phyloP scores from a whole-genome alignment of 148 eudicot genomes.

The Nepenthes mirabilis region DNA sequence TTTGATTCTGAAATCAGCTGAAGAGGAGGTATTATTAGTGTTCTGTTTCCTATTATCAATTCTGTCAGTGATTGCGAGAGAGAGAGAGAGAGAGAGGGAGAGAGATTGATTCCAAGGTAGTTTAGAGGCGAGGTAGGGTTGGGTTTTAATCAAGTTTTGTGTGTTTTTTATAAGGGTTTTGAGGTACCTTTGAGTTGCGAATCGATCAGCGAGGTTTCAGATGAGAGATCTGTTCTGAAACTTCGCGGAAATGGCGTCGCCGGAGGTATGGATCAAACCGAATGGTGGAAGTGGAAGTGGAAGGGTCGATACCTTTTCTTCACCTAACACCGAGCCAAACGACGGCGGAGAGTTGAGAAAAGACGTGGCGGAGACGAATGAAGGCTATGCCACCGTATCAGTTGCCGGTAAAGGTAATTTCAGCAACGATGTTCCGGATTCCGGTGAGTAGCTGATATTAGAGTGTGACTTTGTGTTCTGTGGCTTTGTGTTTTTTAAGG shows the following conservation, averaged over 20 bases:
- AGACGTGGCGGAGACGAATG: slow-evolving; percentile 4
- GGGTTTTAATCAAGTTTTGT: neutral
- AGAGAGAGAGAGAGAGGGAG: too few relatives aligned
- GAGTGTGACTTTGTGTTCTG: neutral
- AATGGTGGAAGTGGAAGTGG: slow-evolving; percentile 13
- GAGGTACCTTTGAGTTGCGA: neutral
- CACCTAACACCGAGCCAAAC: slow-evolving; percentile 8
- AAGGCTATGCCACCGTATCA: slow-evolving; percentile 11
- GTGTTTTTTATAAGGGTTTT: neutral
- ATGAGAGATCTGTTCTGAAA: slow-evolving; percentile 52
- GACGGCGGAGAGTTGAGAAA: slow-evolving; percentile 11
- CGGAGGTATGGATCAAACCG: slow-evolving; percentile 33
- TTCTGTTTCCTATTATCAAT: too few relatives aligned
- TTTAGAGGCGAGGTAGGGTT: neutral
- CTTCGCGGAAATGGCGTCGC: slow-evolving; percentile 32
- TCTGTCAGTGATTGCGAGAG: too few relatives aligned
- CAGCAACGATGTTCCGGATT: slow-evolving; percentile 3
- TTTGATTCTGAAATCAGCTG: too few relatives aligned
- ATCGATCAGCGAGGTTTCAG: neutral
- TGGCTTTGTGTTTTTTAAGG: neutral
- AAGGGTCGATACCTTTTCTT: slow-evolving; percentile 8
- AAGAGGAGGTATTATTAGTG: too few relatives aligned
- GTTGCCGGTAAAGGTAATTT: slow-evolving; percentile 40
- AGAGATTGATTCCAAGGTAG: neutral
- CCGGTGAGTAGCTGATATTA: neutral